A percentile compares a stretch with the other conserved stretches of the same genome.
phyloP scores from a whole-genome alignment of 306 rosid species.

The Medicago truncatula region MtrunA17r5.0-ANR NC_053043.1:50362501-50363000 shows the following conservation, averaged over 20 bases:
- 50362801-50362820: constrained; percentile 81
- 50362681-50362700: constrained; percentile 48
- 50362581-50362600: constrained; percentile 70
- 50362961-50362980: constrained; percentile 95
- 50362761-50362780: constrained; percentile 73
- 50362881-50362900: constrained; percentile 44
- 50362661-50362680: constrained; percentile 7
- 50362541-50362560: constrained; percentile 81
- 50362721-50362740: constrained; percentile 72
- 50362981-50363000: constrained; percentile 96
- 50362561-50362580: constrained; percentile 75
- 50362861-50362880: not conserved
- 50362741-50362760: constrained; percentile 78
- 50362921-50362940: constrained; percentile 82
- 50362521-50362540: constrained; percentile 59
- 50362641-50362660: constrained; percentile 1
- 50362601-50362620: not conserved
- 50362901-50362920: constrained; percentile 98
- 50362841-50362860: not conserved
- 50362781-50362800: constrained; percentile 94
- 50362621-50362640: constrained; percentile 18
- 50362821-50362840: constrained; percentile 25
- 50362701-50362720: constrained; percentile 62
- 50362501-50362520: constrained; percentile 70
- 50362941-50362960: constrained; percentile 89